Percentiles rank a stretch among this genome's conserved stretches.
These are phyloP conservation scores for Salix brachista DNA, from an alignment of 345 rosid genomes.

Conservation along the genomic window DNA sequence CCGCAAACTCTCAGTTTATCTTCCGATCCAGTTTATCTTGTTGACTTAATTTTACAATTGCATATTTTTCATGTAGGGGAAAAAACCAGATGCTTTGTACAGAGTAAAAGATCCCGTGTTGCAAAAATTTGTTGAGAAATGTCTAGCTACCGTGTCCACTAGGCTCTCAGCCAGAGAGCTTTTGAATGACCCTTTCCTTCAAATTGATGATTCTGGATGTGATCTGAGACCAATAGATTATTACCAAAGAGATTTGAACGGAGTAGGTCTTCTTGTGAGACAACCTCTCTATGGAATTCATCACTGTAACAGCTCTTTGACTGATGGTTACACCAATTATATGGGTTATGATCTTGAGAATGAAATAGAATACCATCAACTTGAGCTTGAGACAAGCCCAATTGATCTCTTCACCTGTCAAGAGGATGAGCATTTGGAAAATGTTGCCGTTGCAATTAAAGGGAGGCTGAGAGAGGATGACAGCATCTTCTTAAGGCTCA, in stretches of 20 bases:
- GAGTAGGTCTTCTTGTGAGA: slow-evolving; percentile 36
- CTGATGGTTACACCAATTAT: slow-evolving; percentile 7
- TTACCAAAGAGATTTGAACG: slow-evolving; percentile 34
- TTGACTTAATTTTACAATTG: not conserved
- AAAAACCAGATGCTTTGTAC: slow-evolving; percentile 79
- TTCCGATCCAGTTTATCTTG: not conserved
- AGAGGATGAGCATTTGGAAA: slow-evolving; percentile 50
- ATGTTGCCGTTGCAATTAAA: slow-evolving; percentile 60
- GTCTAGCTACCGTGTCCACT: slow-evolving; percentile 65
- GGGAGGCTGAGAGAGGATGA: slow-evolving; percentile 68
- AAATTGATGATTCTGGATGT: slow-evolving; percentile 46
- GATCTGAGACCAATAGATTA: slow-evolving; percentile 46
- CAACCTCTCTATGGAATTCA: slow-evolving; percentile 40
- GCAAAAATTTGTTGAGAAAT: slow-evolving; percentile 72
- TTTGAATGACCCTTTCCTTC: slow-evolving; percentile 75
- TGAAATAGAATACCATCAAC: slow-evolving; percentile 49
- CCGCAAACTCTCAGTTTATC: slow-evolving; percentile 7
- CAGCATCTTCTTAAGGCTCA: slow-evolving; percentile 61
- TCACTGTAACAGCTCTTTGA: slow-evolving; percentile 27
- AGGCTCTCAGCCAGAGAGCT: slow-evolving; percentile 87
- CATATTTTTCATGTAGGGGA: slow-evolving; percentile 53
- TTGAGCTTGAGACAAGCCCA: slow-evolving; percentile 47
- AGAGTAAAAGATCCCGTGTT: slow-evolving; percentile 76
- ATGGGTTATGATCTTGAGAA: slow-evolving; percentile 13
- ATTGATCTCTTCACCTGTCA: slow-evolving; percentile 67